phyloP scores from a whole-genome alignment of 2,329 filamentous ascomycete species.

The Botrytis sinoallii region DNA sequence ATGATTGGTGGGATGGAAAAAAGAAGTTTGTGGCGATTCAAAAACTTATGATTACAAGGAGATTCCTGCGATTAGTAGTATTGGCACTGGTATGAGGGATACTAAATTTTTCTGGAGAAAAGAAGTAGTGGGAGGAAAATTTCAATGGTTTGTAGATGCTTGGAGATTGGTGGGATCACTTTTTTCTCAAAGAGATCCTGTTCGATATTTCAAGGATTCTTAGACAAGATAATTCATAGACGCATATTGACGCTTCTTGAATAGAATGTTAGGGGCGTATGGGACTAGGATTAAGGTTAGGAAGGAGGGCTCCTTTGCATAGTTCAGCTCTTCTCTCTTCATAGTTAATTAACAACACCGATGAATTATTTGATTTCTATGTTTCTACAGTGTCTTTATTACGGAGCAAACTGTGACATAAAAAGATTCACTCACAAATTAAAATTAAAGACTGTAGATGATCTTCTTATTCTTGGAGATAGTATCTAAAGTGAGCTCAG shows the following conservation, averaged over 20 bases:
- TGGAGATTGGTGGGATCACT: background rate
- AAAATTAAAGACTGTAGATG: too few species aligned
- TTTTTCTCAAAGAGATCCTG: background rate
- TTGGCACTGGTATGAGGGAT: background rate
- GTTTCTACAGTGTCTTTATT: too few species aligned
- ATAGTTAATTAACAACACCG: too few species aligned
- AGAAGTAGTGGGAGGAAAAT: background rate
- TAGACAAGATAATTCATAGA: background rate
- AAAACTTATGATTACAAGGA: background rate
- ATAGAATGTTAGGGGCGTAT: background rate
- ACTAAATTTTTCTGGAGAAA: background rate
- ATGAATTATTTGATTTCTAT: too few species aligned
- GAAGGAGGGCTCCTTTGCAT: too few species aligned
- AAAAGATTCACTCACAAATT: too few species aligned
- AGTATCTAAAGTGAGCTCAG: too few species aligned
- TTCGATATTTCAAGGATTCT: background rate
- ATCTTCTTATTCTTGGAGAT: too few species aligned
- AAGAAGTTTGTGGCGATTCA: background rate
- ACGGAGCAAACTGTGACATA: too few species aligned
- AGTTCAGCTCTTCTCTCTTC: too few species aligned
- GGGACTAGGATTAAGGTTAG: too few species aligned
- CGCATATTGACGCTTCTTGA: background rate
- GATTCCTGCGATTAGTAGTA: background rate
- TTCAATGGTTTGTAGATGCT: background rate
- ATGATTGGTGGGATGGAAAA: background rate